phyloP scores from a whole-genome alignment of 805 yeast species.

The Myxozyma neglecta region DNA sequence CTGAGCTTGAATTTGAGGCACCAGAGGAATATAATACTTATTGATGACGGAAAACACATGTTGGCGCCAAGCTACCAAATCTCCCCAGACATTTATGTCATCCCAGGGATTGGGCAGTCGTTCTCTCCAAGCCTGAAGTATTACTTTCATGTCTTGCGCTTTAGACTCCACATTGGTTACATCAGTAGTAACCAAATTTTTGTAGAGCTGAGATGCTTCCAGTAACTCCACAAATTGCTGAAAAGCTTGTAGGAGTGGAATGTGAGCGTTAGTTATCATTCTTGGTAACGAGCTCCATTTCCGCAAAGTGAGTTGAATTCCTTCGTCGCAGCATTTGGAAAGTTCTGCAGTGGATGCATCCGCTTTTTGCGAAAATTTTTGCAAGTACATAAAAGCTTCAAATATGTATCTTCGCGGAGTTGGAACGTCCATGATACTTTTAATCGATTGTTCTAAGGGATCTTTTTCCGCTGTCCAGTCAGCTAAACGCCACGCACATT shows the following conservation, averaged over 20 bases:
- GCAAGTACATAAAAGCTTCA: constrained; percentile 89
- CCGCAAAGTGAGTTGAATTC: constrained; percentile 85
- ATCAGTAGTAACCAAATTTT: constrained; percentile 82
- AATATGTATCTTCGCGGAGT: constrained; percentile 95
- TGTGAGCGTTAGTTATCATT: constrained; percentile 76
- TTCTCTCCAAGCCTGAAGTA: constrained; percentile 96
- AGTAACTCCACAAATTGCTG: constrained; percentile 96
- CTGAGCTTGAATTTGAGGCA: constrained; percentile 74
- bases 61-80: constrained; percentile 96
- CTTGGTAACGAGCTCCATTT: constrained; percentile 90
- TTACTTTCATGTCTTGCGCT: constrained; percentile 91
- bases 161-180: constrained; percentile 90
- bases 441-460: constrained; percentile 89
- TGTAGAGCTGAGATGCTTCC: constrained; percentile 94
- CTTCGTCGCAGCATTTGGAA: constrained; percentile 88
- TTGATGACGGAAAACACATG: constrained; percentile 96
- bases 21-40: constrained; percentile 88
- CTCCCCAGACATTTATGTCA: constrained; percentile 97
- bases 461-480: constrained; percentile 97
- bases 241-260: constrained; percentile 86
- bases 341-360: constrained; percentile 76
- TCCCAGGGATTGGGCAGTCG: constrained; percentile 96
- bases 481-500: constrained; percentile 99
- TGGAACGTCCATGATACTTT: constrained; percentile 97
- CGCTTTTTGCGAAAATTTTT: constrained; percentile 88